Evolutionary conservation across 2,329 filamentous ascomycete genomes (phyloP).

Genomic region (Aciculosporium take): DNA sequence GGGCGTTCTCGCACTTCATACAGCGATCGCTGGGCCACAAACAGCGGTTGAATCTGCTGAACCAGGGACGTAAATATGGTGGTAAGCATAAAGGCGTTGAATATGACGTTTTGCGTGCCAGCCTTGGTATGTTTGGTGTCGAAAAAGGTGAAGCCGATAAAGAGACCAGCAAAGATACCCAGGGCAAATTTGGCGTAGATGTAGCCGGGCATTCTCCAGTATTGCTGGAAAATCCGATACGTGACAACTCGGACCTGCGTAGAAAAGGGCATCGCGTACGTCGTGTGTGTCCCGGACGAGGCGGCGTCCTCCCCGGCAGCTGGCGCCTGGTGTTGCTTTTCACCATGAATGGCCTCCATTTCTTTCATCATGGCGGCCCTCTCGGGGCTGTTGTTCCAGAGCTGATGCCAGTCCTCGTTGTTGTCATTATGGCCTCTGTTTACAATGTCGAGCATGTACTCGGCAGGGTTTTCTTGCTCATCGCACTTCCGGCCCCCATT

Average conservation of each 20-base stretch:
- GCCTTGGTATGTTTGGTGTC: conserved; percentile 38
- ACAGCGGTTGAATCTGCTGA: conserved; percentile 57
- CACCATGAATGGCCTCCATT: conserved; percentile 46
- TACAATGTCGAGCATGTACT: conserved; percentile 54
- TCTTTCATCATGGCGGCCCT: conserved; percentile 40
- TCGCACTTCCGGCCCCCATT: conserved; percentile 48
- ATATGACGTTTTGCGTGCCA: conserved; percentile 63
- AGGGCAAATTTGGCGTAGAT: conserved; percentile 59
- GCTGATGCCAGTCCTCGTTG: conserved; percentile 48
- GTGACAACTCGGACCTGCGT: conserved; percentile 52
- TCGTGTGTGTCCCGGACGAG: conserved; percentile 27
- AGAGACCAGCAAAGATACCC: conserved; percentile 45
- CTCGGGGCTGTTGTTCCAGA: conserved; percentile 46
- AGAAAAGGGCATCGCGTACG: conserved; percentile 65
- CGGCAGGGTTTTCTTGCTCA: conserved; percentile 55
- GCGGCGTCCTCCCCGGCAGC: conserved; percentile 10
- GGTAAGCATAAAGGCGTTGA: conserved; percentile 60
- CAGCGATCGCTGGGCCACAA: conserved; percentile 56
- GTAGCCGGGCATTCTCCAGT: conserved; percentile 69
- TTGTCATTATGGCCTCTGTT: conserved; percentile 24
- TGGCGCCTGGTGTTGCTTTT: conserved; percentile 18
- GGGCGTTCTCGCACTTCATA: conserved; percentile 69
- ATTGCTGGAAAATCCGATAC: conserved; percentile 61
- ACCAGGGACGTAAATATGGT: conserved; percentile 60
- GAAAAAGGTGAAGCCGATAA: conserved; percentile 65